A percentile compares a stretch with the other conserved stretches of the same genome.
These are phyloP conservation scores for Pythium coloratum DNA, from an alignment of 352 stramenopile genomes.

Conservation along the genomic window DNA sequence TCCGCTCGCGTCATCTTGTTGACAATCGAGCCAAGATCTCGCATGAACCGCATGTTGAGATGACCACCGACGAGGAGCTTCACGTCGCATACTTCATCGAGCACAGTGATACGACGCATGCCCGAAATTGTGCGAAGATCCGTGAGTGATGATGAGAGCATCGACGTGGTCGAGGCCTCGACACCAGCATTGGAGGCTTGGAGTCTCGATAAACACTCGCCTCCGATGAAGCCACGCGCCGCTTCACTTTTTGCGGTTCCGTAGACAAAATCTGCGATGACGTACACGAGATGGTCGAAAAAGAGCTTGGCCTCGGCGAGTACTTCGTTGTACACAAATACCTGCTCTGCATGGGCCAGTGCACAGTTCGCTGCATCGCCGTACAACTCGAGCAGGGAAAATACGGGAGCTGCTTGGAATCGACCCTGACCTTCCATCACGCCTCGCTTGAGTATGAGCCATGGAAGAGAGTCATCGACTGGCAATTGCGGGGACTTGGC, in stretches of 20 bases:
- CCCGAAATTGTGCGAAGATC: conserved; percentile 6
- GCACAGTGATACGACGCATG: conserved; percentile 43
- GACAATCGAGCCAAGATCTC: conserved; percentile 56
- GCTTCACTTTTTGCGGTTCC: conserved; percentile 51
- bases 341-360: conserved; percentile 54
- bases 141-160: neutral
- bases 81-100: conserved; percentile 66
- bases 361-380: conserved; percentile 70
- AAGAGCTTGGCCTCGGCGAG: conserved; percentile 80
- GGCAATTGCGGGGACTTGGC: conserved; percentile 73
- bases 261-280: conserved; percentile 67
- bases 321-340: conserved; percentile 81
- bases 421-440: neutral
- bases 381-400: conserved; percentile 82
- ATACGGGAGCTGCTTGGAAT: conserved; percentile 12
- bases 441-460: conserved; percentile 70
- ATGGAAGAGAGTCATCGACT: conserved; percentile 80
- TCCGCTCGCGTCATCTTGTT: conserved; percentile 61
- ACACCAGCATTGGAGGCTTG: conserved; percentile 2
- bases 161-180: conserved; percentile 9
- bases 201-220: conserved; percentile 7
- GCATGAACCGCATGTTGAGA: conserved; percentile 43
- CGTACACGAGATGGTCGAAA: conserved; percentile 77
- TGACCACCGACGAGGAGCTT: conserved; percentile 52
- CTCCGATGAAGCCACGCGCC: conserved; percentile 15